Conservation (phyloP, 177 flowering plant species). For the Vitis hybrid region DNA sequence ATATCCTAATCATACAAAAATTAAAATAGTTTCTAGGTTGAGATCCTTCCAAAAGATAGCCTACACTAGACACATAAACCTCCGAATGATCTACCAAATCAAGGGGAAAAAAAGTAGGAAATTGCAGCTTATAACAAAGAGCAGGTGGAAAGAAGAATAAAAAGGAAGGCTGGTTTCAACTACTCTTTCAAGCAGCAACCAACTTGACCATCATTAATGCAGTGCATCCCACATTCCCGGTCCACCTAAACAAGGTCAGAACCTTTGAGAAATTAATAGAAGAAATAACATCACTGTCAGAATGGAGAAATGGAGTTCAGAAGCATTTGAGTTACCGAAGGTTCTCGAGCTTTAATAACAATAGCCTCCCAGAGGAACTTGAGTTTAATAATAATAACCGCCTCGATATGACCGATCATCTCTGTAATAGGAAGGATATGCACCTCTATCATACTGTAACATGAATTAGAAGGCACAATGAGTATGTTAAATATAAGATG, state of each 20-base stretch:
- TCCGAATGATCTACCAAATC: conserved; percentile 5
- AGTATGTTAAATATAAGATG: not conserved
- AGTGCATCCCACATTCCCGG: conserved; percentile 24
- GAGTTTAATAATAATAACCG: conserved; percentile 54
- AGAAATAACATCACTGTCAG: not conserved
- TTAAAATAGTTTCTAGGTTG: conserved; percentile 12
- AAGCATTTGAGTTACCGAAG: conserved; percentile 23
- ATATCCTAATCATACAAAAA: conserved; percentile 13
- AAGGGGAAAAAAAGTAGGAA: not conserved
- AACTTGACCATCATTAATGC: conserved; percentile 19
- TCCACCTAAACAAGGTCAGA: conserved; percentile 25
- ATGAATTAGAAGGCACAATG: not conserved
- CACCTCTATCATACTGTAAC: conserved; percentile 46
- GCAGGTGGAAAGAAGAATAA: not conserved
- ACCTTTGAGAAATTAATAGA: conserved; percentile 1
- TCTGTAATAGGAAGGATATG: conserved; percentile 46
- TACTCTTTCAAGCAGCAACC: conserved; percentile 18
- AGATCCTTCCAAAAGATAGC: conserved; percentile 13
- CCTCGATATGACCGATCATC: conserved; percentile 50
- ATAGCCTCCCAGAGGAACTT: too few species aligned
- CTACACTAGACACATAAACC: conserved; percentile 29
- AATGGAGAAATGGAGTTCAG: not conserved
- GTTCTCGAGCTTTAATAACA: not conserved
- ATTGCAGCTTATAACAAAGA: not conserved
- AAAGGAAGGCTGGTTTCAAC: conserved; percentile 7